Percentiles rank a stretch among this genome's conserved stretches.
Evolutionary conservation across 1,284 basidiomycete species (phyloP).

Genomic region (Lignosus rhinocerotis): DNA sequence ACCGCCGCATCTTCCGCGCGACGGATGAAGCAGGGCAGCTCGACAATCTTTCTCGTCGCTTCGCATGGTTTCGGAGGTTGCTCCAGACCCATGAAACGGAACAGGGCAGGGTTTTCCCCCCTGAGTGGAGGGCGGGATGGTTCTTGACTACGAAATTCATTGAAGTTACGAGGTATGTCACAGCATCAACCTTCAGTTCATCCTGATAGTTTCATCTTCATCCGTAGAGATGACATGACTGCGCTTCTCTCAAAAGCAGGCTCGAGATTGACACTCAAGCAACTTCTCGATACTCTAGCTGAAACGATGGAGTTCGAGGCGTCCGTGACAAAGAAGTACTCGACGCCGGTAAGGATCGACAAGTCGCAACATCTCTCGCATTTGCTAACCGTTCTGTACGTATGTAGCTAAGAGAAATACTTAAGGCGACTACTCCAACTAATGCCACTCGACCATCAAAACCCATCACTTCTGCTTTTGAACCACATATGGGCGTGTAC

Average conservation of each 20-base stretch:
- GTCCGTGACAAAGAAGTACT: slow-evolving; percentile 78
- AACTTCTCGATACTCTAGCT: slow-evolving; percentile 83
- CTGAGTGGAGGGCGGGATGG: slow-evolving; percentile 82
- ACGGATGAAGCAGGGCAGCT: slow-evolving; percentile 94
- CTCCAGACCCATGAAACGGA: slow-evolving; percentile 88
- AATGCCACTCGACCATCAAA: slow-evolving; percentile 51
- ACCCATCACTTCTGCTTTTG: slow-evolving; percentile 85
- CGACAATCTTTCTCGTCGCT: slow-evolving; percentile 92
- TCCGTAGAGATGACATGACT: slow-evolving; percentile 66
- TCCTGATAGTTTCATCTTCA: not conserved
- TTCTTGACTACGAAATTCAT: slow-evolving; percentile 80
- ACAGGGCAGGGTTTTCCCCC: slow-evolving; percentile 79
- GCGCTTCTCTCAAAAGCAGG: slow-evolving; percentile 68
- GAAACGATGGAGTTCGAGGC: slow-evolving; percentile 86
- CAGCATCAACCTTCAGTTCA: not conserved
- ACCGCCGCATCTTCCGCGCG: slow-evolving; percentile 92
- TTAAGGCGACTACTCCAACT: slow-evolving; percentile 51
- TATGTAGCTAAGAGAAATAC: slow-evolving; percentile 54
- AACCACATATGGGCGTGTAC: slow-evolving; percentile 90
- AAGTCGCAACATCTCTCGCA: not conserved
- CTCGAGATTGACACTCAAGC: slow-evolving; percentile 71
- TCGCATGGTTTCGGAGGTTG: slow-evolving; percentile 96
- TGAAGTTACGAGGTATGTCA: slow-evolving; percentile 76
- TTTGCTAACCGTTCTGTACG: not conserved
- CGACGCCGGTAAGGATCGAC: slow-evolving; percentile 58